A percentile compares a stretch with the other conserved stretches of the same genome.
These are phyloP conservation scores for Fusarium kyushuense DNA, from an alignment of 2,329 filamentous ascomycete species.

Conservation along the genomic window DNA sequence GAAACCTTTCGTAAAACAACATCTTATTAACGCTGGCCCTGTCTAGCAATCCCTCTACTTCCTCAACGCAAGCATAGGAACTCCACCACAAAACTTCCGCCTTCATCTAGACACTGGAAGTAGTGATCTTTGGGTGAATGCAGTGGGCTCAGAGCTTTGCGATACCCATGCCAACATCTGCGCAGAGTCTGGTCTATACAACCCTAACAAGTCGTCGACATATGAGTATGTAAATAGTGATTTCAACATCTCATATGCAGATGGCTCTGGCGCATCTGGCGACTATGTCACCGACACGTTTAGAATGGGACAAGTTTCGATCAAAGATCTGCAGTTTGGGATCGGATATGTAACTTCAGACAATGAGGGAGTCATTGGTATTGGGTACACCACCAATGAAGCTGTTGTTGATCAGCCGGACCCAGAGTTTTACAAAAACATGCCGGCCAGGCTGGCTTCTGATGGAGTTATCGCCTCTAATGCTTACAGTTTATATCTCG, in stretches of 20 bases:
- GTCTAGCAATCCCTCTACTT: constrained; percentile 71
- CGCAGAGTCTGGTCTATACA: constrained; percentile 72
- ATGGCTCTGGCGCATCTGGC: constrained; percentile 80
- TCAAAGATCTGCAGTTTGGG: constrained; percentile 76
- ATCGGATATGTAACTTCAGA: constrained; percentile 73
- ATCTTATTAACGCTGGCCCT: constrained; percentile 3
- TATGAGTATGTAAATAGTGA: constrained; percentile 78
- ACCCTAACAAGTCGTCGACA: constrained; percentile 78
- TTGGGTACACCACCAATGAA: constrained; percentile 86
- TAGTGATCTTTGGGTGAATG: constrained; percentile 79
- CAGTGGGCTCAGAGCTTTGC: constrained; percentile 71
- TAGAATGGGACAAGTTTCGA: constrained; percentile 64
- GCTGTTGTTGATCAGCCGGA: constrained; percentile 73
- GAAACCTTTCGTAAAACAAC: no score
- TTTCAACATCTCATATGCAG: constrained; percentile 91
- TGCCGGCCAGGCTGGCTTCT: constrained; percentile 73
- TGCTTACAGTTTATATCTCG: constrained; percentile 81
- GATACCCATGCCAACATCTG: constrained; percentile 63
- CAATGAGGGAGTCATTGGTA: constrained; percentile 81
- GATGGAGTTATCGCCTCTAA: constrained; percentile 72
- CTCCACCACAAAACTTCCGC: constrained; percentile 67
- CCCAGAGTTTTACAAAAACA: constrained; percentile 71
- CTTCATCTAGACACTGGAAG: constrained; percentile 76
- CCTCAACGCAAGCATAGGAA: constrained; percentile 72
- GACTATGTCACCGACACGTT: constrained; percentile 85